Percentiles rank a stretch among this genome's conserved stretches.
Evolutionary conservation across 768 basidiomycete species (phyloP).

Genomic region (Exsudoporus frostii): DNA sequence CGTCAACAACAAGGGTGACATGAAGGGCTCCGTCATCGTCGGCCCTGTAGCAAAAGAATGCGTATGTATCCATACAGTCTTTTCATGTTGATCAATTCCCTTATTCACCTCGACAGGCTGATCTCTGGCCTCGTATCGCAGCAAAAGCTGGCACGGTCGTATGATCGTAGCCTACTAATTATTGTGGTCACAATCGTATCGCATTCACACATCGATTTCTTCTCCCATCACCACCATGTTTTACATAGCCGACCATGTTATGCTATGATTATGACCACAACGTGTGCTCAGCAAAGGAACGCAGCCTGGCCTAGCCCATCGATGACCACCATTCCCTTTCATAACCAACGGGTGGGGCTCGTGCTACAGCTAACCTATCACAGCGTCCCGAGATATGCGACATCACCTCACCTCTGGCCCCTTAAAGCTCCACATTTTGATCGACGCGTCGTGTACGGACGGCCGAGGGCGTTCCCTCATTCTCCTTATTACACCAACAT

Average conservation of each 20-base stretch:
- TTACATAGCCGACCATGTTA: slow-evolving; percentile 17
- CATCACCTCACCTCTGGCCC: background rate
- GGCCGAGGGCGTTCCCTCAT: slow-evolving; percentile 16
- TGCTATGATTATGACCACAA: slow-evolving; percentile 22
- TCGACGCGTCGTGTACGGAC: slow-evolving; percentile 24
- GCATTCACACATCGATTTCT: background rate
- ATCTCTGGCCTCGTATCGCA: slow-evolving; percentile 99
- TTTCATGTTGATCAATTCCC: background rate
- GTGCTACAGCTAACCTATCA: background rate
- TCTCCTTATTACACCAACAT: background rate
- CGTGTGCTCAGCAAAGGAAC: background rate
- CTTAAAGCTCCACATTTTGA: slow-evolving; percentile 26
- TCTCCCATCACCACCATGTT: slow-evolving; percentile 9
- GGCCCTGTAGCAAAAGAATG: slow-evolving; percentile 99
- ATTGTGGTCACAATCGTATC: slow-evolving; percentile 12
- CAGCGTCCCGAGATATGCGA: background rate
- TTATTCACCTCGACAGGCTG: slow-evolving; percentile 54
- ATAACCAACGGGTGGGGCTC: background rate
- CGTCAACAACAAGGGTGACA: slow-evolving; percentile 98
- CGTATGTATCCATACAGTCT: slow-evolving; percentile 45
- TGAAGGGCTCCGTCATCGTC: slow-evolving; percentile 98
- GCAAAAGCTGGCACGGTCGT: slow-evolving; percentile 99
- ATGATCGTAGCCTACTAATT: slow-evolving; percentile 39
- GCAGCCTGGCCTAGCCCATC: background rate
- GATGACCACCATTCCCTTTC: background rate